Percentiles rank a stretch among this genome's conserved stretches.
Conservation (phyloP, 768 basidiomycete genomes). For the Hydnomerulius pinastri region DNA sequence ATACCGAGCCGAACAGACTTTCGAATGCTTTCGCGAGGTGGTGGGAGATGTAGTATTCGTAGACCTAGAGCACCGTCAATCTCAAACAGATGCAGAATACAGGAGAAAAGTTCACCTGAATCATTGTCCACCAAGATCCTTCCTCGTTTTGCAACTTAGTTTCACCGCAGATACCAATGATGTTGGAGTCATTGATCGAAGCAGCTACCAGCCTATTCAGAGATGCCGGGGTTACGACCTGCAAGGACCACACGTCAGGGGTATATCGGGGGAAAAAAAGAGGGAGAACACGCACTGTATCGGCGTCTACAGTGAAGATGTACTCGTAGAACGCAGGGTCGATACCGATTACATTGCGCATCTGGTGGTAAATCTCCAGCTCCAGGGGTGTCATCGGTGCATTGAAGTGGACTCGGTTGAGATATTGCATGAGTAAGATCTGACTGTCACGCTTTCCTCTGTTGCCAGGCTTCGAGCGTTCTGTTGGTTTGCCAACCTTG, state of each 20-base stretch:
- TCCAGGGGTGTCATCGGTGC: constrained; percentile 66
- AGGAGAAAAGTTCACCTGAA: constrained; percentile 46
- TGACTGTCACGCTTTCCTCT: constrained; percentile 72
- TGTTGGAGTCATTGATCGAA: constrained; percentile 56
- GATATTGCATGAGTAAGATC: constrained; percentile 63
- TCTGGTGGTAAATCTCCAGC: constrained; percentile 72
- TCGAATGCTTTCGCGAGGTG: constrained; percentile 72
- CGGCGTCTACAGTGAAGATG: constrained; percentile 72
- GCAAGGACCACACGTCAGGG: constrained; percentile 15
- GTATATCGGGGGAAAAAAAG: background rate
- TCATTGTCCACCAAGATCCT: constrained; percentile 77
- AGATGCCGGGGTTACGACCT: constrained; percentile 66
- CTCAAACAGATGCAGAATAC: constrained; percentile 1
- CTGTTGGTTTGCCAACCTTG: constrained; percentile 69
- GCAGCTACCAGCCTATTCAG: constrained; percentile 70
- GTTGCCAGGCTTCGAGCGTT: constrained; percentile 65
- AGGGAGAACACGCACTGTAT: constrained; percentile 48
- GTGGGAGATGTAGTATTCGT: constrained; percentile 70
- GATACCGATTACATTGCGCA: constrained; percentile 73
- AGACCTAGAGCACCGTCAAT: constrained; percentile 42
- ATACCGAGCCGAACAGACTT: constrained; percentile 67
- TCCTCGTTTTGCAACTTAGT: constrained; percentile 70
- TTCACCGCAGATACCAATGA: constrained; percentile 72
- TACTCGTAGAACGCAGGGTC: constrained; percentile 79
- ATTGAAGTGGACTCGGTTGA: constrained; percentile 71